Evolutionary conservation across 257 asterid genomes (phyloP).

Genomic region (Solanum paucissectum): DNA sequence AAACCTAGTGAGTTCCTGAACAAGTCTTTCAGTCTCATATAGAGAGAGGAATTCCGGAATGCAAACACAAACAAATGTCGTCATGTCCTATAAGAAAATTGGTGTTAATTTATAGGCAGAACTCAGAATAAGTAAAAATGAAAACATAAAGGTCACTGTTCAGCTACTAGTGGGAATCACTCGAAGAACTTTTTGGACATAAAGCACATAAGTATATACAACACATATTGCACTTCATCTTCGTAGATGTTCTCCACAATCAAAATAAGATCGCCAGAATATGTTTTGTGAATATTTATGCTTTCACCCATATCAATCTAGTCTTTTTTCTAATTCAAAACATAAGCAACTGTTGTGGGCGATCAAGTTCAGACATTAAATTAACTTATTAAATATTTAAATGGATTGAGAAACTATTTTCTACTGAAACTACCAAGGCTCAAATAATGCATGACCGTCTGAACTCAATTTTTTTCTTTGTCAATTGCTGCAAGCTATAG

Average conservation of each 20-base stretch:
- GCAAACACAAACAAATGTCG: slow-evolving; percentile 89
- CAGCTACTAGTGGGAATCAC: neutral
- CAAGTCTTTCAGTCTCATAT: slow-evolving; percentile 92
- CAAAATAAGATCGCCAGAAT: neutral
- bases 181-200: neutral
- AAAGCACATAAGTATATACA: neutral
- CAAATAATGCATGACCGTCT: neutral
- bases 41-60: slow-evolving; percentile 95
- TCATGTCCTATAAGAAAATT: slow-evolving; percentile 55
- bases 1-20: slow-evolving; percentile 88
- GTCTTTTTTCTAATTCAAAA: neutral
- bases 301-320: neutral
- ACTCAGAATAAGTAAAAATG: neutral
- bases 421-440: neutral
- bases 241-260: neutral
- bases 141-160: neutral
- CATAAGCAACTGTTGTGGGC: neutral
- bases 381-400: neutral
- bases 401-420: neutral
- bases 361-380: neutral
- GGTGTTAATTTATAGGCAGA: neutral
- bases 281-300: neutral
- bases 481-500: neutral
- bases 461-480: neutral
- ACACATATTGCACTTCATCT: neutral